Evolutionary conservation across 345 rosid species (phyloP), one percentile per base, ranked within the genome.

Genomic region (Brassica carinata): DNA sequence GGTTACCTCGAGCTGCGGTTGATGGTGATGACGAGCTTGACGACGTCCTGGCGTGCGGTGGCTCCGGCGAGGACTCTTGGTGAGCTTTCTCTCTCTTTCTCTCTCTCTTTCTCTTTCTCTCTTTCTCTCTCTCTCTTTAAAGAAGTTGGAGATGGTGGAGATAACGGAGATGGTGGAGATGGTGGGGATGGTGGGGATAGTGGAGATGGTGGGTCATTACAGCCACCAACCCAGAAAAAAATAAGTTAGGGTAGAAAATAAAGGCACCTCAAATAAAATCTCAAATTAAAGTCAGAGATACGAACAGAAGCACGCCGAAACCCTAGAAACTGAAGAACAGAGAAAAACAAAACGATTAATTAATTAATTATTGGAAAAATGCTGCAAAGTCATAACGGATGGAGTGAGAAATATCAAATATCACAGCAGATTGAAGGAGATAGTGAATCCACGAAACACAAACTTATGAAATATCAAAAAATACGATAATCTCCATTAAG

Each of bases 321-420:
- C 78, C 84, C 84, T 81, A 81, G 61, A 72, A 72, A 72, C 10
- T 5, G 76, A 43, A 72, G 14, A 81, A 45, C 10, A 1, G 33
- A 15, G 5, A 10, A 9, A 53, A 14, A n/a, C 0, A 31, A 40
- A 51, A 72, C 51, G 30, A 58, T 73, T 13, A 67, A 29, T 30
- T 36, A 63, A 38, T 38, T 43, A 43, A 53, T 53, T 53, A n/a
- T 17, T 8, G 1, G 68, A 8, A 13, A 6, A 40, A 31, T 59
- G 33, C 58, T 10, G 27, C 69, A 3, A 72, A 71, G 65, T 66
- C 15, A 72, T 66, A 75, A 55, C 69, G 15, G 43, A 81, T 71
- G 77, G 69, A 76, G 68, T 64, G 5, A 66, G 8, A n/a, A 48
- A 53, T 53, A 15, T 13, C 57, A 67, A 29, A 29, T 29, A 29